These are phyloP conservation scores for Echeveria elegans DNA, from an alignment of 164 flowering plant genomes.

Conservation along the genomic window DNA sequence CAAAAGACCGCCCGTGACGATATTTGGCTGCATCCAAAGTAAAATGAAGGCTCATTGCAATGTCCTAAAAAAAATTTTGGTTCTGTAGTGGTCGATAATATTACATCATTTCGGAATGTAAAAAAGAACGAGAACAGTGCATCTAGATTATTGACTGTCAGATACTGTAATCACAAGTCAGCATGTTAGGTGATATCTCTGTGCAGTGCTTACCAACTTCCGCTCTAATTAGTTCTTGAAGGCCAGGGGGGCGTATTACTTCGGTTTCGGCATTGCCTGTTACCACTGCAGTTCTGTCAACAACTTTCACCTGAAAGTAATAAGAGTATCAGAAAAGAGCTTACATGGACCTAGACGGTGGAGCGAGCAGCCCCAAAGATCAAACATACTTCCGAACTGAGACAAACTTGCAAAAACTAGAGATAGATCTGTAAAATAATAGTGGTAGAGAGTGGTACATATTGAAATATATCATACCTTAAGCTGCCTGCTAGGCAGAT, in stretches of 20 bases:
- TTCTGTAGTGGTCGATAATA: no score
- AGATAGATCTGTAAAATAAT: neutral
- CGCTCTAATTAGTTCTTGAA: constrained; percentile 75
- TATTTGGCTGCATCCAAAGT: constrained; percentile 51
- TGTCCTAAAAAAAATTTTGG: no score
- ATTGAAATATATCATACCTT: constrained; percentile 48
- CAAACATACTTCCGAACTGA: neutral
- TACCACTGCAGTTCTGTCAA: constrained; percentile 60
- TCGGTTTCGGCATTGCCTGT: constrained; percentile 84
- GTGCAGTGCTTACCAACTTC: constrained; percentile 46
- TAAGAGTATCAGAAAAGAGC: neutral
- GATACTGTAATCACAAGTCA: neutral
- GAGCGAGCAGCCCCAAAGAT: neutral
- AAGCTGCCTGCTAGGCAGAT: constrained; percentile 90
- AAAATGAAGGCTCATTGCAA: neutral
- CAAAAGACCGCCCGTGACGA: constrained; percentile 58
- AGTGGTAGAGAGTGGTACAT: neutral
- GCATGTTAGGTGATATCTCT: neutral
- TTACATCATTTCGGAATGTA: no score
- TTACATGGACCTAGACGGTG: no score
- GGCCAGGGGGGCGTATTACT: constrained; percentile 63
- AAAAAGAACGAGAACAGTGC: neutral
- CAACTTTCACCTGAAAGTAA: constrained; percentile 62
- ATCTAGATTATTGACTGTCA: neutral
- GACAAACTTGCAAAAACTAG: neutral